phyloP scores from a whole-genome alignment of 345 rosid species.

The Rhodamnia argentea region DNA sequence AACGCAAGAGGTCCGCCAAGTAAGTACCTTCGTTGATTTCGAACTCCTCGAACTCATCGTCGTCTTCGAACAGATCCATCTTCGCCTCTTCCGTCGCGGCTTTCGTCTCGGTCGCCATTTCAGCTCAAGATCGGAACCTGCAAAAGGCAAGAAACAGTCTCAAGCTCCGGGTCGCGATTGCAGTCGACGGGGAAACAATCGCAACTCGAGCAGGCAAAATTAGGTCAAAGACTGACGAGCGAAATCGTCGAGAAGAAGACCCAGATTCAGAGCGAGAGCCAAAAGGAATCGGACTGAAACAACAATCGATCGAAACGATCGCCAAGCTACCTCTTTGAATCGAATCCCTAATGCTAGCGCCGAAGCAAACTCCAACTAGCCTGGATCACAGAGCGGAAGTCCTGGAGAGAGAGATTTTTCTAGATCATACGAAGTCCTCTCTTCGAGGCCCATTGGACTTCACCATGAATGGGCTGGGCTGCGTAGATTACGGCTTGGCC shows the following conservation, averaged over 20 bases:
- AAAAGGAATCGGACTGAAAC: neutral
- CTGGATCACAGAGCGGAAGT: neutral
- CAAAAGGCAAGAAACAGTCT: neutral
- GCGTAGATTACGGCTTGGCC: neutral
- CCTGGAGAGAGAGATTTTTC: neutral
- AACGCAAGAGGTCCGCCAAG: neutral
- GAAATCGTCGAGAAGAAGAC: neutral
- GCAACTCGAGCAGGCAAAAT: neutral
- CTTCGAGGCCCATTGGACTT: neutral
- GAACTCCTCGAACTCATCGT: slow-evolving; percentile 92
- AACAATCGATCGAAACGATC: neutral
- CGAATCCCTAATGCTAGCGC: neutral
- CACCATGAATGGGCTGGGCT: neutral
- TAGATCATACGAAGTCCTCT: neutral
- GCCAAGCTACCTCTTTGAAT: neutral
- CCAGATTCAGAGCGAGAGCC: neutral
- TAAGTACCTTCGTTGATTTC: slow-evolving; percentile 47
- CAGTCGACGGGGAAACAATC: neutral
- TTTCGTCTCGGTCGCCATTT: slow-evolving; percentile 58
- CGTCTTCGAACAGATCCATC: slow-evolving; percentile 86
- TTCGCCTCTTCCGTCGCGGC: slow-evolving; percentile 52
- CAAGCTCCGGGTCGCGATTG: neutral
- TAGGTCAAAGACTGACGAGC: neutral
- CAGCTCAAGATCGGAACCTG: neutral
- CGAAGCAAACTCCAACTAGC: neutral